These are phyloP conservation scores for Barnettozyma sucrosica DNA, from an alignment of 805 yeast species.

Conservation along the genomic window DNA sequence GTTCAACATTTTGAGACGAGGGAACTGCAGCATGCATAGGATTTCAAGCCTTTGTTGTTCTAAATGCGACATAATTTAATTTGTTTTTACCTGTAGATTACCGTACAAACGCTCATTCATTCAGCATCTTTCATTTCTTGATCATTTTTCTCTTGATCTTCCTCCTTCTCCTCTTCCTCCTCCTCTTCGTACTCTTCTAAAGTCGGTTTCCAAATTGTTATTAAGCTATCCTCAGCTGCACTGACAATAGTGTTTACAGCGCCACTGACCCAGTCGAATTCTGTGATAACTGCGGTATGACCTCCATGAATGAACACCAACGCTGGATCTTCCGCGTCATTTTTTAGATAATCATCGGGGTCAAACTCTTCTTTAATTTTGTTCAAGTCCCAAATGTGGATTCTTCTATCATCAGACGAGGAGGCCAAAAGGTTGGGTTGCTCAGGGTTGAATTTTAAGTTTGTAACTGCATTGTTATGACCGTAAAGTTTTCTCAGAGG, in stretches of 20 bases:
- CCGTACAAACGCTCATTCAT: background rate
- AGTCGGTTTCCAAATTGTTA: constrained; percentile 64
- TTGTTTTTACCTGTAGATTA: background rate
- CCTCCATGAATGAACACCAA: constrained; percentile 81
- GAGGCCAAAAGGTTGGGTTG: constrained; percentile 51
- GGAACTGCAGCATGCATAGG: background rate
- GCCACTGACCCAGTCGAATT: constrained; percentile 60
- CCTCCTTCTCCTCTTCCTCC: constrained; percentile 26
- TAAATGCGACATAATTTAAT: background rate
- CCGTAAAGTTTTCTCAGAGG: constrained; percentile 67
- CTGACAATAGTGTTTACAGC: constrained; percentile 55
- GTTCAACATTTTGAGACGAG: constrained; percentile 31
- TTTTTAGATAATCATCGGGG: constrained; percentile 46
- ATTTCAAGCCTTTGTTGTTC: background rate
- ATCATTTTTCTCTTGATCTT: constrained; percentile 7
- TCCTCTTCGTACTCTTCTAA: constrained; percentile 35
- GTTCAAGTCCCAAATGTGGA: constrained; percentile 68
- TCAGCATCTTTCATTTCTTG: background rate
- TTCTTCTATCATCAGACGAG: constrained; percentile 61
- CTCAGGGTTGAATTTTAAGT: constrained; percentile 48
- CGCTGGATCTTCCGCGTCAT: constrained; percentile 67
- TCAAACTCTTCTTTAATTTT: constrained; percentile 52
- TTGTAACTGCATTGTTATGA: constrained; percentile 50
- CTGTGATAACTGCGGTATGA: constrained; percentile 66
- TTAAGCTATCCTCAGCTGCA: constrained; percentile 68